Base-by-base conservation (phyloP, 2,329 filamentous ascomycete species). In the Raffaelea albimanens region DNA sequence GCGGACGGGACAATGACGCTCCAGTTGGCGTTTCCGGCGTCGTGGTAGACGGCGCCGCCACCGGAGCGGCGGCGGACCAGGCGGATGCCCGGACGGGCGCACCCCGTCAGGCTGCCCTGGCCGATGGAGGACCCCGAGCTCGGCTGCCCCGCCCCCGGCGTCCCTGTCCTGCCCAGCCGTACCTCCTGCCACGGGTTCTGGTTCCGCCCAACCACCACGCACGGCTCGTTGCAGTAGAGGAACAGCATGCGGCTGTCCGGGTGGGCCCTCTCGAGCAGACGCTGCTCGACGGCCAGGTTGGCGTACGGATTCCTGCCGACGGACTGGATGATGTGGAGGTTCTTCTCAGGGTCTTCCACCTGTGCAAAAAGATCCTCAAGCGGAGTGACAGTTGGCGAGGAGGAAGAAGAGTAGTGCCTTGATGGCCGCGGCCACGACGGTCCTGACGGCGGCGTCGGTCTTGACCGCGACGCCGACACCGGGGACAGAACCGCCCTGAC, bases 121-220 rank as follows among this genome's bases (percentile, higher is more conserved):
- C 16, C 5, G 34, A 18, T 16, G 34, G 34, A 36, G 34, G 34
- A 36, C 14, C 14, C 16, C 14, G 21, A 16, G 43, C 20, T 23
- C n/a, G n/a, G n/a, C n/a, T n/a, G n/a, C n/a, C n/a, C n/a, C n/a
- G 10, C 33, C 14, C 33, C 19, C 13, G 18, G 53, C 2, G 10
- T 5, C 21, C 53, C 61, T 58, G 9, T 95, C 68, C 1, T 79
- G 70, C 36, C 67, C 9, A 96, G 73, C 61, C 95, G 87, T 52
- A 87, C 82, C 68, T 98, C 93, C 9, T 87, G 74, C 93, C 91
- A 98, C 46, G 93, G 93, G 63, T 98, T 98, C 69, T 98, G 93
- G 63, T 98, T 98, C 51, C 93, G 82, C 40, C 93, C 93, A 56
- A 98, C 83, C 61, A 98, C 83, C 50, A 98, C 76, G 62, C 87